These are phyloP conservation scores for Marasmius oreades DNA, from an alignment of 1,284 basidiomycete species.

Conservation along the genomic window DNA sequence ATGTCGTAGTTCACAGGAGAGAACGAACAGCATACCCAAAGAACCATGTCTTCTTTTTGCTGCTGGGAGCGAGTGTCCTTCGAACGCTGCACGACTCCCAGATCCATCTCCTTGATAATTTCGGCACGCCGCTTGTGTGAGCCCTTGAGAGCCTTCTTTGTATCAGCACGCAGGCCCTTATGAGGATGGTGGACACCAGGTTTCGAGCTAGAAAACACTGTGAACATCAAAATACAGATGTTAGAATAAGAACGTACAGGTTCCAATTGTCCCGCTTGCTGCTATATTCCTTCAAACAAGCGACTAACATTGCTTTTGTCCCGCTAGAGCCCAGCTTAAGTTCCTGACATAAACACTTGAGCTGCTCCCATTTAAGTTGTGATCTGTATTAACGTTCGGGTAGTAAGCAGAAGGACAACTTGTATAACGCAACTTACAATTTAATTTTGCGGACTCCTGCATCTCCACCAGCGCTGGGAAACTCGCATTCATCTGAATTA, in stretches of 20 bases:
- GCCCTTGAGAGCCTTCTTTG: conserved; percentile 1
- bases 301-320: neutral
- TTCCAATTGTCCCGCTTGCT: neutral
- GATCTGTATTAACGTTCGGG: neutral
- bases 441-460: neutral
- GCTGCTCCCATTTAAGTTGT: neutral
- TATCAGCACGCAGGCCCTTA: conserved; percentile 10
- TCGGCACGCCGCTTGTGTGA: neutral
- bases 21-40: conserved; percentile 6
- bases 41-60: conserved; percentile 1
- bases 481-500: neutral
- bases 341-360: neutral
- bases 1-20: neutral
- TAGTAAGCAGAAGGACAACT: neutral
- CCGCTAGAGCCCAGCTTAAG: neutral
- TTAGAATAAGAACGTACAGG: neutral
- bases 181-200: neutral
- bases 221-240: neutral
- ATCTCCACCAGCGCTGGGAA: neutral
- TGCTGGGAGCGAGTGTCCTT: conserved; percentile 8
- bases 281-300: neutral
- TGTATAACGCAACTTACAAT: neutral
- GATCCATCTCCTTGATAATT: conserved; percentile 5
- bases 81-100: conserved; percentile 7
- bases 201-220: neutral